Conservation (phyloP, 2,329 filamentous ascomycete species). For the Stylonectria norvegica region DNA sequence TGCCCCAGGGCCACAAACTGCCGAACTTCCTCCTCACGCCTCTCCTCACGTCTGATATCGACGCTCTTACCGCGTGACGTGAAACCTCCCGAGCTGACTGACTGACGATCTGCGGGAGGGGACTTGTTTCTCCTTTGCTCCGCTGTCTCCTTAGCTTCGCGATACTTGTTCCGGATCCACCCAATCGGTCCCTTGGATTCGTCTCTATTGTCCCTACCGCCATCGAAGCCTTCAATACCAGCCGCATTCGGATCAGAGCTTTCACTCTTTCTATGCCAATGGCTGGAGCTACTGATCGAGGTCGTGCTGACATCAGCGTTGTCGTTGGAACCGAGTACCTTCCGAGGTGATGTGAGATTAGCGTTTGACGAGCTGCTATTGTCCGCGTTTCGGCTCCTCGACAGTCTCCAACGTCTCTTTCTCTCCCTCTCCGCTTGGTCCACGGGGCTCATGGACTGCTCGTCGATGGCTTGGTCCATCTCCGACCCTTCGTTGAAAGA, state of each 20-base stretch:
- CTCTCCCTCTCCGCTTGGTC: conserved; percentile 62
- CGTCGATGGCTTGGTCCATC: conserved; percentile 64
- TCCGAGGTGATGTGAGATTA: conserved; percentile 41
- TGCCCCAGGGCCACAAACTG: conserved; percentile 5
- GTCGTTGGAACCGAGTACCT: conserved; percentile 57
- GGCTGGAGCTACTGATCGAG: conserved; percentile 62
- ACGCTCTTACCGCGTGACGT: conserved; percentile 45
- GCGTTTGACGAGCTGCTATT: conserved; percentile 39
- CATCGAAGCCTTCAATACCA: conserved; percentile 40
- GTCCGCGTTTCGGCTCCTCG: conserved; percentile 60
- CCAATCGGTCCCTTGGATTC: conserved; percentile 51
- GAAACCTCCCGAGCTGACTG: conserved; percentile 26
- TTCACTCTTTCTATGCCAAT: conserved; percentile 49
- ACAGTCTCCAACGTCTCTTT: conserved; percentile 69
- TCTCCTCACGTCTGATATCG: conserved; percentile 42
- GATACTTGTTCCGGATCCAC: conserved; percentile 60
- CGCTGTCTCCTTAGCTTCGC: conserved; percentile 55
- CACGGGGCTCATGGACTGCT: conserved; percentile 37
- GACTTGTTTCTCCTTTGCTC: conserved; percentile 56
- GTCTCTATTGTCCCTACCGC: conserved; percentile 42
- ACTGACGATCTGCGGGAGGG: conserved; percentile 42
- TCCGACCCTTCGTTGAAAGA: conserved; percentile 80
- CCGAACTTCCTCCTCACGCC: conserved; percentile 19
- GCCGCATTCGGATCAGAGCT: conserved; percentile 44
- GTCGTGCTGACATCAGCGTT: conserved; percentile 64